Conservation (phyloP, 2,329 filamentous ascomycete species). For the Coccinonectria pachysandricola region DNA sequence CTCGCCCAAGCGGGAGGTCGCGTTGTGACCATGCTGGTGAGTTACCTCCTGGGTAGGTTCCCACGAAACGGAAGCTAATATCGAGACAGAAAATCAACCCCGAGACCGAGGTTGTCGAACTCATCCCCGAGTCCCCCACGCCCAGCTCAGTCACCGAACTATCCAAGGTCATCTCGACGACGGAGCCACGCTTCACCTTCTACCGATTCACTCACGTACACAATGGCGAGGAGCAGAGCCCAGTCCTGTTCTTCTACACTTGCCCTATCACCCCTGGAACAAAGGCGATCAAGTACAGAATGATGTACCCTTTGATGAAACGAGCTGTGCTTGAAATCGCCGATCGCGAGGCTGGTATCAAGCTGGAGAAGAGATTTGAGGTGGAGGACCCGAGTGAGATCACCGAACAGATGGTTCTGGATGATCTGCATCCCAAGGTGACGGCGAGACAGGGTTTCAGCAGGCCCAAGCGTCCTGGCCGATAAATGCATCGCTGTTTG, state of each 20-base stretch:
- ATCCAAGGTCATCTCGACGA: slow-evolving; percentile 47
- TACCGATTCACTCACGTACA: slow-evolving; percentile 56
- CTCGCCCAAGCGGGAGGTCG: slow-evolving; percentile 42
- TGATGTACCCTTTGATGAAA: slow-evolving; percentile 71
- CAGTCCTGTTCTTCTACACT: slow-evolving; percentile 73
- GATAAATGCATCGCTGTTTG: too few relatives aligned
- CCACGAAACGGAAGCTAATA: slow-evolving; percentile 3
- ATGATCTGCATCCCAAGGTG: slow-evolving; percentile 58
- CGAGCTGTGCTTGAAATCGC: slow-evolving; percentile 57
- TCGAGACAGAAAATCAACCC: slow-evolving; percentile 57
- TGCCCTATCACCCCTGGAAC: slow-evolving; percentile 56
- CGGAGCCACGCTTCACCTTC: slow-evolving; percentile 69
- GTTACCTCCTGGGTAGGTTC: too few relatives aligned
- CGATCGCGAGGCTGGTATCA: slow-evolving; percentile 53
- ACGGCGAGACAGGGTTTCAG: slow-evolving; percentile 60
- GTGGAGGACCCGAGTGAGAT: slow-evolving; percentile 60
- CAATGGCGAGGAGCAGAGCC: slow-evolving; percentile 39
- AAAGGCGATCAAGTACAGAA: slow-evolving; percentile 69
- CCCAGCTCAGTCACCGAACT: slow-evolving; percentile 49
- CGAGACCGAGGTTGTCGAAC: slow-evolving; percentile 56
- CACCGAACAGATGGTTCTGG: slow-evolving; percentile 52
- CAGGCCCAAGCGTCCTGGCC: slow-evolving; percentile 69
- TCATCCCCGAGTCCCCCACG: slow-evolving; percentile 43
- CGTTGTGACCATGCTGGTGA: slow-evolving; percentile 55
- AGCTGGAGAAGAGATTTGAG: slow-evolving; percentile 60